A percentile compares a stretch with the other conserved stretches of the same genome.
Conservation (phyloP, 768 basidiomycete species). For the Rhodosporidiobolus sp. region DNA sequence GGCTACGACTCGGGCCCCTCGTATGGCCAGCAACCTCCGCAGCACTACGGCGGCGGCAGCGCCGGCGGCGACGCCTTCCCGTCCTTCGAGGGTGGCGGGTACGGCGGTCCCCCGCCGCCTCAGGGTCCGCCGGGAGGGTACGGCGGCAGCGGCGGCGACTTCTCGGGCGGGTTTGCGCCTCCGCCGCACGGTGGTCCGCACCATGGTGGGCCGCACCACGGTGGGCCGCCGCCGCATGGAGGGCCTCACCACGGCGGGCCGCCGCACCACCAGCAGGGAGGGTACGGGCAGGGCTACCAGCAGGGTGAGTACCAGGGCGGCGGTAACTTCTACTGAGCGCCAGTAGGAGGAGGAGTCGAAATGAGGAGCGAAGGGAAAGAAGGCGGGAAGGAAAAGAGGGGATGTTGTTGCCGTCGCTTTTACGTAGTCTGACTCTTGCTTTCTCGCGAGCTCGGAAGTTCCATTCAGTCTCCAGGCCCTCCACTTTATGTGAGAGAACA, state of each 20-base stretch:
- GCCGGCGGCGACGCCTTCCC: constrained; percentile 1
- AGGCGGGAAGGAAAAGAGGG: too few species aligned
- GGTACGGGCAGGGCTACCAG: background rate
- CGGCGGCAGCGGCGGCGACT: background rate
- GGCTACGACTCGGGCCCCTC: background rate
- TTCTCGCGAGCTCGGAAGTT: too few species aligned
- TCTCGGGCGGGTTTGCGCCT: background rate
- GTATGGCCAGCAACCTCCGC: background rate
- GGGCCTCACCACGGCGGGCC: background rate
- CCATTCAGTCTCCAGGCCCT: too few species aligned
- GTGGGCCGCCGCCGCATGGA: background rate
- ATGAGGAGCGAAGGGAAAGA: too few species aligned
- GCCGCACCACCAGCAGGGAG: background rate
- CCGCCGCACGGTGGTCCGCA: background rate
- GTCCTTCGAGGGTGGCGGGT: too few species aligned
- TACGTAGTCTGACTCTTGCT: too few species aligned
- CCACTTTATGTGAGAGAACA: too few species aligned
- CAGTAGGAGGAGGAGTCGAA: too few species aligned
- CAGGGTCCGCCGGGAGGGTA: background rate
- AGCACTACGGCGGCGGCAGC: background rate
- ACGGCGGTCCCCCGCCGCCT: background rate
- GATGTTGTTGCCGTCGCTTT: too few species aligned
- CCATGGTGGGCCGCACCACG: background rate
- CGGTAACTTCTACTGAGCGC: constrained; percentile 1
- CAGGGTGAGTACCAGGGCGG: background rate